A percentile compares a stretch with the other conserved stretches of the same genome.
Conservation (phyloP, 2,329 filamentous ascomycete species). For the Colletotrichum tanaceti region DNA sequence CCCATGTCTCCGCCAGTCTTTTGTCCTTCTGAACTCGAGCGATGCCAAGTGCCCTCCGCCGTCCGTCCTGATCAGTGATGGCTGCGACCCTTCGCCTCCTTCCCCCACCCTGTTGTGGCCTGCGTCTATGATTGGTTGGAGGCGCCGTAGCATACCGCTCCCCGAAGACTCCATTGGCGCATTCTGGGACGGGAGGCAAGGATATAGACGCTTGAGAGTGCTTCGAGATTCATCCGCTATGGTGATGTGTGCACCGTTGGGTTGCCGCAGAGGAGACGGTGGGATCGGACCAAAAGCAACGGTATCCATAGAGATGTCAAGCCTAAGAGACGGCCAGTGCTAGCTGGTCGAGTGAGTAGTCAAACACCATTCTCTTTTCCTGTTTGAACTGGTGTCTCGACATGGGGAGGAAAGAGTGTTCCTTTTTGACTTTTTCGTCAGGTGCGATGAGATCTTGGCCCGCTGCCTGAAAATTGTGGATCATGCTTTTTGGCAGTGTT, state of each 20-base stretch:
- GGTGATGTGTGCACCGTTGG: slow-evolving; percentile 21
- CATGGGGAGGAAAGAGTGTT: slow-evolving; percentile 3
- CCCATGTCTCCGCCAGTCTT: not conserved
- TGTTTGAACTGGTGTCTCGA: not conserved
- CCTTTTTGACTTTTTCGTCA: slow-evolving; percentile 32
- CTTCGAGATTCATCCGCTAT: slow-evolving; percentile 20
- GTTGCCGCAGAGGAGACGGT: slow-evolving; percentile 23
- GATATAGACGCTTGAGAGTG: slow-evolving; percentile 32
- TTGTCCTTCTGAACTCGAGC: slow-evolving; percentile 1
- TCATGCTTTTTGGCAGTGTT: slow-evolving; percentile 39
- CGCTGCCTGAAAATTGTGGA: slow-evolving; percentile 36
- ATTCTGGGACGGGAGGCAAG: slow-evolving; percentile 34
- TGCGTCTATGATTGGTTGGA: slow-evolving; percentile 23
- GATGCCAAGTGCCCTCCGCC: slow-evolving; percentile 1
- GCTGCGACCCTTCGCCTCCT: slow-evolving; percentile 31
- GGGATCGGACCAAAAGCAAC: slow-evolving; percentile 22
- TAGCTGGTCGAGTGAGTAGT: slow-evolving; percentile 3
- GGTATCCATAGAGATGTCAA: slow-evolving; percentile 15
- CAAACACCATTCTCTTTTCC: slow-evolving; percentile 11
- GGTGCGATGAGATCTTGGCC: slow-evolving; percentile 37
- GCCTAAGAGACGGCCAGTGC: slow-evolving; percentile 12
- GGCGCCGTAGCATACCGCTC: not conserved
- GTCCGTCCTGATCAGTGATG: too few relatives aligned
- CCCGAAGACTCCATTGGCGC: slow-evolving; percentile 24
- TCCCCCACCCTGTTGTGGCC: slow-evolving; percentile 11